These are phyloP conservation scores for Senna tora DNA, from an alignment of 306 rosid species.

Conservation along the genomic window DNA sequence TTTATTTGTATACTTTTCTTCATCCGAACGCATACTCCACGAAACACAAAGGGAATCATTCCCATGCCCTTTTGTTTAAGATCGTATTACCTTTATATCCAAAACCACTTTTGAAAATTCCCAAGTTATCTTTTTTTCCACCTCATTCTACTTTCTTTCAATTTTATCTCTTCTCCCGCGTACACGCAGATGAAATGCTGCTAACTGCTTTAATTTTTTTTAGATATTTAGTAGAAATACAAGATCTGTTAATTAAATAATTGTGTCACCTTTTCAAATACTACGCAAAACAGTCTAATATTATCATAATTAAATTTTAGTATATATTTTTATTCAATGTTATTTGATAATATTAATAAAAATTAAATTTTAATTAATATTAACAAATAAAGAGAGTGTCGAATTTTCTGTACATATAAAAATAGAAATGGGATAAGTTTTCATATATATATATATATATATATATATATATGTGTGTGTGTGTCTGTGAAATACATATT, in stretches of 20 bases:
- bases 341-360: no score
- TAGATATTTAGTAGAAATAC: background rate
- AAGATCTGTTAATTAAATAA: background rate
- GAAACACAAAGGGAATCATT: background rate
- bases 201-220: background rate
- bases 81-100: slow-evolving; percentile 14
- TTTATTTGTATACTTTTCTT: slow-evolving; percentile 18
- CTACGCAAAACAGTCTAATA: no score
- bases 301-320: no score
- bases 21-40: slow-evolving; percentile 17
- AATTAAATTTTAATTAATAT: no score
- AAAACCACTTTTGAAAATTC: background rate
- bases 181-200: background rate
- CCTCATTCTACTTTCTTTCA: background rate
- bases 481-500: no score
- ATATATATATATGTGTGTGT: no score
- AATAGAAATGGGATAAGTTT: no score
- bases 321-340: no score
- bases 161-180: background rate
- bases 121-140: background rate
- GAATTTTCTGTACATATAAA: no score
- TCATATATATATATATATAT: no score
- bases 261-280: background rate
- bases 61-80: background rate
- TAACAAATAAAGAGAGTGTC: no score